These are phyloP conservation scores for Agrostemma githago DNA, from an alignment of 148 eudicot genomes.

Conservation along the genomic window DNA sequence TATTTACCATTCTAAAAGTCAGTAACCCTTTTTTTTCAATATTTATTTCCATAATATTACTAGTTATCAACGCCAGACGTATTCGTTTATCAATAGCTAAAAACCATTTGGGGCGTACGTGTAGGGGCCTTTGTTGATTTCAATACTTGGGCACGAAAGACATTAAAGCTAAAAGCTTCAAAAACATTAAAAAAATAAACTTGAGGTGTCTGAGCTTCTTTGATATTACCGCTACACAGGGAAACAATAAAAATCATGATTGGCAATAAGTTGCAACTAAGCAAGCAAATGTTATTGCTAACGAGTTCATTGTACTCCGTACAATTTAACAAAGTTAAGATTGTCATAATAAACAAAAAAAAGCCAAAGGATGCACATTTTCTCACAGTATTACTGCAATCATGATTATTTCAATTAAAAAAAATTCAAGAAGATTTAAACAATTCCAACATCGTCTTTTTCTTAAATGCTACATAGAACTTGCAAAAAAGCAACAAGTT, in stretches of 20 bases:
- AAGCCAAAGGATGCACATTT: neutral
- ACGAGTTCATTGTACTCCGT: neutral
- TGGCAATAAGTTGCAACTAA: neutral
- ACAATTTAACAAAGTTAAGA: neutral
- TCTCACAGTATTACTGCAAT: neutral
- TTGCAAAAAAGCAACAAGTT: neutral
- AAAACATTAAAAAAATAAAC: neutral
- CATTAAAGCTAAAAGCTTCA: neutral
- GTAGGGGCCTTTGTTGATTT: too few relatives aligned
- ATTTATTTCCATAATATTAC: too few relatives aligned
- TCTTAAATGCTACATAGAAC: neutral
- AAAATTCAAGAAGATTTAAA: neutral
- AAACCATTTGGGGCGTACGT: too few relatives aligned
- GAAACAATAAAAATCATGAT: neutral
- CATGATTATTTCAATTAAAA: too few relatives aligned
- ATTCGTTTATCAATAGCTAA: too few relatives aligned
- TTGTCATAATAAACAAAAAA: neutral
- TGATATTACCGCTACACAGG: too few relatives aligned
- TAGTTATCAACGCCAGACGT: too few relatives aligned
- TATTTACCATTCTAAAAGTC: too few relatives aligned
- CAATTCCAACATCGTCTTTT: neutral
- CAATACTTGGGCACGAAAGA: neutral
- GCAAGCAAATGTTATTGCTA: neutral
- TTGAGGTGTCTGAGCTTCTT: neutral
- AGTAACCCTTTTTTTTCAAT: too few relatives aligned